Evolutionary conservation across 495 filamentous ascomycete genomes (phyloP).

Genomic region (Trichoderma parareesei): DNA sequence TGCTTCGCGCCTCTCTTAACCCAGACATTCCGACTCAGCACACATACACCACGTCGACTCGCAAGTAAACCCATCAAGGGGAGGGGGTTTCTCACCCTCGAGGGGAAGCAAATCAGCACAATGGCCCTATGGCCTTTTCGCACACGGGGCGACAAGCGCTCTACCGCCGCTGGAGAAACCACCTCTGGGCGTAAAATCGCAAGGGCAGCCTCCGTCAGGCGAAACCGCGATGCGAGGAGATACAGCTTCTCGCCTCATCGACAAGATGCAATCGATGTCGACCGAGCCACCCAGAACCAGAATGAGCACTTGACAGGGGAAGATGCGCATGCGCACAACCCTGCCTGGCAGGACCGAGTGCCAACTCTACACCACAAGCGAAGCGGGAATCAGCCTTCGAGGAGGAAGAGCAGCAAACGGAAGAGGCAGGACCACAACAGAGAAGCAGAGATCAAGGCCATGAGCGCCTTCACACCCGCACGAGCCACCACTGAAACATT

Average conservation of each 20-base stretch:
- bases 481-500: slow-evolving; percentile 48
- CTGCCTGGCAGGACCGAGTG: neutral
- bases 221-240: slow-evolving; percentile 41
- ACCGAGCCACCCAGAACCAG: slow-evolving; percentile 21
- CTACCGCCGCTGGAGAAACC: slow-evolving; percentile 26
- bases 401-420: slow-evolving; percentile 67
- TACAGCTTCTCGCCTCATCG: slow-evolving; percentile 49
- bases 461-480: slow-evolving; percentile 62
- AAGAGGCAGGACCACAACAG: slow-evolving; percentile 64
- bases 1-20: slow-evolving; percentile 1
- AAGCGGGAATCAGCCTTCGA: slow-evolving; percentile 44
- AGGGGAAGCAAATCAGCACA: slow-evolving; percentile 19
- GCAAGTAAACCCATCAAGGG: neutral
- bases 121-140: slow-evolving; percentile 79
- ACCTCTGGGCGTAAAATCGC: slow-evolving; percentile 33
- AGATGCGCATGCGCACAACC: neutral
- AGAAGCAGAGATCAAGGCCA: slow-evolving; percentile 79
- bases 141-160: slow-evolving; percentile 49
- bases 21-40: neutral
- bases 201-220: slow-evolving; percentile 24
- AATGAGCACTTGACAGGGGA: slow-evolving; percentile 23
- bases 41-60: neutral
- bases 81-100: neutral
- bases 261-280: slow-evolving; percentile 36
- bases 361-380: slow-evolving; percentile 60